Evolutionary conservation across 1,284 basidiomycete genomes (phyloP), one percentile per base, ranked within the genome.

Genomic region (Leccinum fallax): DNA sequence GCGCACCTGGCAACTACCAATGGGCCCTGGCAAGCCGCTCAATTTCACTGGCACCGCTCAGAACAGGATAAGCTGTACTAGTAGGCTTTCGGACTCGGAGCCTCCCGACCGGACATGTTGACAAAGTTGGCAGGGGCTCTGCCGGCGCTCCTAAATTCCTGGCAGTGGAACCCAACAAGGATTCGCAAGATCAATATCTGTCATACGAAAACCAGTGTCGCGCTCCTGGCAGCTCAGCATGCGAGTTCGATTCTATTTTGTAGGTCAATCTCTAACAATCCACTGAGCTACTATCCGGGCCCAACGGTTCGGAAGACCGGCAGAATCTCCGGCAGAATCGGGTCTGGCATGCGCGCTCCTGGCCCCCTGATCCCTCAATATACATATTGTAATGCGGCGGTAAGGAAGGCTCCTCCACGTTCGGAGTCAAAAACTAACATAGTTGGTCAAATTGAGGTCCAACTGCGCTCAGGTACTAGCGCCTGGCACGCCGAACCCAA

Each of bases 401-500:
- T 61, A 61, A 61, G 38, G 16, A 28, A 30, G 28, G 28, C 28
- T 30, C 28, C 28, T 30, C 28, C 28, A 30, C 28, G 28, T 30
- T 30, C 28, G 28, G 28, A 30, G 8, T 28, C 13, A 15, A 9
- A 28, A n/a, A 9, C 5, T 43, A 11, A 40, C 10, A 5, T 46
- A 34, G 28, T 52, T 55, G 28, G 56, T 49, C 28, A 8, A 30
- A 53, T 48, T 46, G 28, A 16, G 28, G 26, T 58, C n/a, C 36
- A 16, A 16, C 30, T 30, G 30, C 46, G 10, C 15, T 16, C 9
- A 40, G 38, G 38, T 46, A 26, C 26, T 26, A 64, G 58, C 52
- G 49, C 30, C 40, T 13, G 13, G 13, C 60, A 2, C 58, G 55
- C 43, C 51, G 57, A 61, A 49, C 46, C 4, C 30, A 58, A 57